Base-by-base conservation (phyloP, 2,329 filamentous ascomycete species). In the Talaromyces albobiverticillius region DNA sequence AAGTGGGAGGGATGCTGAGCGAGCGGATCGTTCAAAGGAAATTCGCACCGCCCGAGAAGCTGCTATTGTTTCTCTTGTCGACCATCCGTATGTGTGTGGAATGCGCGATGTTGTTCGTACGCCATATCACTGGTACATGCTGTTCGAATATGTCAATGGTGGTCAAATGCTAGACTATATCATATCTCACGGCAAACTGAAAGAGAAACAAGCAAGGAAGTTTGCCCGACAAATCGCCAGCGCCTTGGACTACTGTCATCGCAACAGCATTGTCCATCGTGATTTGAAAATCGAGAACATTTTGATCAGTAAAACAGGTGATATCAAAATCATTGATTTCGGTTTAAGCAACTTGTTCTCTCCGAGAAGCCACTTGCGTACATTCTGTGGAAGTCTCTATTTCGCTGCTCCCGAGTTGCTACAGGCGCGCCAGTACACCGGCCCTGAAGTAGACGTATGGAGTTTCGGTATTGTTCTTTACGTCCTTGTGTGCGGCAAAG, bases 101-200 rank as follows among this genome's bases (percentile, higher is more conserved):
- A 89, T 99, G 82, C 86, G 91, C 61, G 94, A 99, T 74, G 91
- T 96, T 23, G 88, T 97, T 54, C 87, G 92, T 55, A 97, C 94
- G 48, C 93, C 94, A 66, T 94, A 96, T 70, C 94, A 99, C 73
- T 99, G 94, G 94, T 99, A 99, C 74, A 99, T 99, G 94, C 85
- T 99, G 49, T 99, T 96, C 68, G 94, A 99, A 76, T 96, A 94
- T 71, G 94, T 99, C 72, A 96, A 99, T 68, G 94, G 94, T 46
- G 94, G 94, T 16, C 94, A 99, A 75, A 97, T 99, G 94, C 85
- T 99, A 58, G 94, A 99, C 76, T 99, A 97, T 74, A 99, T 99
- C 71, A 99, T 99, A 68, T 96, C 92, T 3, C 94, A 99, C 67
- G 94, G 93, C 55, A 89, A 95, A 66, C 79, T 99, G 59, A 97